Evolutionary conservation across 352 stramenopile genomes (phyloP).

Genomic region (Pythium periplocum): DNA sequence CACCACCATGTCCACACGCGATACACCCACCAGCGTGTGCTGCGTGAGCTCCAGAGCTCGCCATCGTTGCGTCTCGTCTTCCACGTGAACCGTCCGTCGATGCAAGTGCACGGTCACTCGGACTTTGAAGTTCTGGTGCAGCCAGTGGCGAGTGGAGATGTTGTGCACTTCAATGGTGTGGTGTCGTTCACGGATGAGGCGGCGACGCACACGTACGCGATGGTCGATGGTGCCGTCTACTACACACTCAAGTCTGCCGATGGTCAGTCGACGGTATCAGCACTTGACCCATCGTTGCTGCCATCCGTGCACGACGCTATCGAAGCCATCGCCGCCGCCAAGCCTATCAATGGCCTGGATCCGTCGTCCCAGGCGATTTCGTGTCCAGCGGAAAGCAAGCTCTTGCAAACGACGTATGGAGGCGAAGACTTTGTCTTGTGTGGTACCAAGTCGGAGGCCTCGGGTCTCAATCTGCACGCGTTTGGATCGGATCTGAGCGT

Average conservation of each 20-base stretch:
- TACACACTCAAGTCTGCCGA: neutral
- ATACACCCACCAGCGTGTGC: slow-evolving; percentile 37
- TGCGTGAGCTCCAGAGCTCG: slow-evolving; percentile 27
- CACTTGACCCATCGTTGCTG: slow-evolving; percentile 4
- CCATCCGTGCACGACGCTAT: slow-evolving; percentile 28
- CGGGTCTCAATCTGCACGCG: slow-evolving; percentile 25
- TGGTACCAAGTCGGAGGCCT: slow-evolving; percentile 6
- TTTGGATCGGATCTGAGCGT: slow-evolving; percentile 41
- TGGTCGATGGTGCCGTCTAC: slow-evolving; percentile 28
- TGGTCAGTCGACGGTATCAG: neutral
- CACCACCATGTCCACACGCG: slow-evolving; percentile 31
- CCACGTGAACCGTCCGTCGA: slow-evolving; percentile 43
- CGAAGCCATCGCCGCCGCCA: slow-evolving; percentile 24
- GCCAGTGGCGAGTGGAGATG: slow-evolving; percentile 15
- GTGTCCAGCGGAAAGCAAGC: slow-evolving; percentile 25
- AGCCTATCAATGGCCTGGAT: slow-evolving; percentile 23
- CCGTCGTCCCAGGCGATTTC: slow-evolving; percentile 31
- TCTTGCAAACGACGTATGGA: slow-evolving; percentile 36
- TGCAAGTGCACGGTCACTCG: slow-evolving; percentile 38
- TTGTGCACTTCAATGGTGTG: slow-evolving; percentile 35
- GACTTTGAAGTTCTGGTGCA: slow-evolving; percentile 40
- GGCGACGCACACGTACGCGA: slow-evolving; percentile 28
- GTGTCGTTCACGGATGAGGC: slow-evolving; percentile 25
- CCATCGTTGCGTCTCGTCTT: slow-evolving; percentile 25
- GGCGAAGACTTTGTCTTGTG: slow-evolving; percentile 46